Evolutionary conservation across 495 filamentous ascomycete genomes (phyloP), one percentile per base, ranked within the genome.

Genomic region (Paragyromitra xinjiangensis): DNA sequence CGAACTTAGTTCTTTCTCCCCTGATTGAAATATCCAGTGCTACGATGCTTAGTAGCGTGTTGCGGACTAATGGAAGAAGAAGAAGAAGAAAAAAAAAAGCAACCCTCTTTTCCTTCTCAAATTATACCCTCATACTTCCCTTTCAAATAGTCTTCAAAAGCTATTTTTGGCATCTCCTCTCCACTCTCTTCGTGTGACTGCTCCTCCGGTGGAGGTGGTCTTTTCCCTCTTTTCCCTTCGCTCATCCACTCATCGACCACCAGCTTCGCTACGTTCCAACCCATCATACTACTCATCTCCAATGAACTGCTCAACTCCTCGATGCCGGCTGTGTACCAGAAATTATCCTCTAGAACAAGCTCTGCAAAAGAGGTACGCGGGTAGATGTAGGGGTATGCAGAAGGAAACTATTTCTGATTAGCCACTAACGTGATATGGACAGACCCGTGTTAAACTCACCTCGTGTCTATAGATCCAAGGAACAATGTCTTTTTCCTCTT

Each of bases 291-390:
- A 61, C 75, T 81, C 9, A 95, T 97, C 86, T 98, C 96, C 95
- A 98, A 97, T 0, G 93, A 97, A 11, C 90, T 93, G 69, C 97
- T 95, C 81, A 99, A 95, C 75, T 90, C 91, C 84, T 99, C 95
- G 67, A 98, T 97, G 0, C 91, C 94, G 48, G 91, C 90, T 0
- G 95, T 98, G 81, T 99, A 98, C 88, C 92, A 98, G 9, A 98
- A 83, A 0, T 88, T 87, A 2, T 86, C 76, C 6, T 88, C 90
- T 2, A 98, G 83, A 70, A 88, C 84, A 0, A 90, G 87, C 39
- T 94, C 91, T 73, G 97, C 93, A 76, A 97, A 98, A 0, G 91
- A 94, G 2, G 92, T 88, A 0, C 94, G 87, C 0, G 96, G 95
- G 39, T 89, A 88, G 29, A 93, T 86, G 74, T 92, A 91, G 0